Percentiles rank a stretch among this genome's conserved stretches.
These are phyloP conservation scores for Jacaranda copaia DNA, from an alignment of 257 asterid species.

Conservation along the genomic window DNA sequence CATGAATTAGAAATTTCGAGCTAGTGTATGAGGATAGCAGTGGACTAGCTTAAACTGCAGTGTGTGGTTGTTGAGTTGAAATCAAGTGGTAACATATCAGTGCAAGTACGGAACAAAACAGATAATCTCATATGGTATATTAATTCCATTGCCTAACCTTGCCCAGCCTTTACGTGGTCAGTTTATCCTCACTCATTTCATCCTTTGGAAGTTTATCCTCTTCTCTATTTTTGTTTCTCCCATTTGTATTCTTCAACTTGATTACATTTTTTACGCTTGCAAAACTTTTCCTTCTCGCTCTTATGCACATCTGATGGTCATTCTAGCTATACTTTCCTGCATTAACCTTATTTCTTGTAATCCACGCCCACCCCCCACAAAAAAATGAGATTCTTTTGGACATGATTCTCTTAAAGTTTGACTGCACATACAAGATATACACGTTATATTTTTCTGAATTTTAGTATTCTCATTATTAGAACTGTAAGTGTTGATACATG, in stretches of 20 bases:
- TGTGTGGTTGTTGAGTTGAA: too few species aligned
- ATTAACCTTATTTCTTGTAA: background rate
- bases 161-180: background rate
- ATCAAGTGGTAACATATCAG: background rate
- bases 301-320: background rate
- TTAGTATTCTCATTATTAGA: too few species aligned
- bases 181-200: background rate
- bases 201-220: background rate
- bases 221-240: background rate
- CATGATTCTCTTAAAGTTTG: too few species aligned
- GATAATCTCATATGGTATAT: background rate
- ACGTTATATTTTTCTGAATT: too few species aligned
- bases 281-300: background rate
- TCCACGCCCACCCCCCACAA: too few species aligned
- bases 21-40: background rate
- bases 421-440: too few species aligned
- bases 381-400: too few species aligned
- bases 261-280: background rate
- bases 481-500: too few species aligned
- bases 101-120: background rate
- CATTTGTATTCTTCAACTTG: background rate
- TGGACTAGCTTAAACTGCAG: background rate
- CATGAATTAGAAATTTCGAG: background rate
- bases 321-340: background rate
- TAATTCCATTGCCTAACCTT: background rate